These are phyloP conservation scores for Falciphora oryzae DNA, from an alignment of 2,329 filamentous ascomycete genomes.

Conservation along the genomic window DNA sequence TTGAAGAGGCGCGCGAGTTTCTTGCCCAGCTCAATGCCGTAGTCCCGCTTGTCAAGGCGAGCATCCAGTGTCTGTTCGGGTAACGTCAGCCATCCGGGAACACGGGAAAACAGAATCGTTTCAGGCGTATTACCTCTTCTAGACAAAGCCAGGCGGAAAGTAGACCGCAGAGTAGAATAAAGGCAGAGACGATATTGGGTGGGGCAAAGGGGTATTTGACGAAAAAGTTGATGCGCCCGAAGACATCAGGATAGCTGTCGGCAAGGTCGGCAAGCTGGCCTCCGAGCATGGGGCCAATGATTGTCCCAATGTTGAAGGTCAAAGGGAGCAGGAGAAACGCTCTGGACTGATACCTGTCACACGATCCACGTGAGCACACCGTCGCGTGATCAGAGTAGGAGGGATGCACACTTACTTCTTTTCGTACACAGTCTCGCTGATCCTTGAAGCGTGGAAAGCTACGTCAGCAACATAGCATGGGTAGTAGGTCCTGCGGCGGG, in stretches of 20 bases:
- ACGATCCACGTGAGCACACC: neutral
- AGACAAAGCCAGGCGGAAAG: conserved; percentile 43
- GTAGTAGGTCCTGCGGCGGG: neutral
- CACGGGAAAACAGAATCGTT: neutral
- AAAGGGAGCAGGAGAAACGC: conserved; percentile 48
- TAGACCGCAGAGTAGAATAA: conserved; percentile 39
- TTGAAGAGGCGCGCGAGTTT: conserved; percentile 27
- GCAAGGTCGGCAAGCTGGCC: conserved; percentile 41
- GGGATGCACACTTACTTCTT: conserved; percentile 29
- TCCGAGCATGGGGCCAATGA: conserved; percentile 49
- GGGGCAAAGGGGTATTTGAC: conserved; percentile 45
- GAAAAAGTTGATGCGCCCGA: conserved; percentile 42
- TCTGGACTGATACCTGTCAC: conserved; percentile 32
- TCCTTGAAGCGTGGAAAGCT: conserved; percentile 22
- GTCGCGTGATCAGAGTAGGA: neutral
- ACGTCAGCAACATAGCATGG: neutral
- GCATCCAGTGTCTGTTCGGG: conserved; percentile 38
- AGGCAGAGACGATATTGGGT: conserved; percentile 47
- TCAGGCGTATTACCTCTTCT: conserved; percentile 35
- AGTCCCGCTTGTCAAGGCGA: conserved; percentile 34
- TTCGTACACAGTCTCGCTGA: conserved; percentile 37
- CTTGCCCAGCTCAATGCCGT: conserved; percentile 38
- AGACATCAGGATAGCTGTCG: conserved; percentile 35
- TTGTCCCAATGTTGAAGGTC: conserved; percentile 65
- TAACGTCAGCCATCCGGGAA: neutral